These are phyloP conservation scores for Shiraia bambusicola DNA, from an alignment of 2,329 filamentous ascomycete genomes.

Conservation along the genomic window DNA sequence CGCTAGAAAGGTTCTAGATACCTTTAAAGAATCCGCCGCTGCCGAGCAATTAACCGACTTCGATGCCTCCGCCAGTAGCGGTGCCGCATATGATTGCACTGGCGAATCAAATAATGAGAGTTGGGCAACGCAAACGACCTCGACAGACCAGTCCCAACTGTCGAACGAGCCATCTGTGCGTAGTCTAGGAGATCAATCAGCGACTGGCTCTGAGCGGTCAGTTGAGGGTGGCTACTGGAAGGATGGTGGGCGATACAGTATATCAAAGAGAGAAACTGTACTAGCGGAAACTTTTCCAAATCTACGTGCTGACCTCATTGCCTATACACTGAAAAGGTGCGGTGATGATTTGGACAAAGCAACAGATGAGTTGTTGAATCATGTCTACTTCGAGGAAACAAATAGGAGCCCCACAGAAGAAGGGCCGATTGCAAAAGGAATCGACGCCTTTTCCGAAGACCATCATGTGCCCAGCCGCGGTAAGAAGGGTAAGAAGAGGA, in stretches of 20 bases:
- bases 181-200: conserved; percentile 25
- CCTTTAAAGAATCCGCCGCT: conserved; percentile 63
- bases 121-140: conserved; percentile 46
- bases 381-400: conserved; percentile 73
- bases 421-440: conserved; percentile 59
- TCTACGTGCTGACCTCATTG: conserved; percentile 66
- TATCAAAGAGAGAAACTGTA: conserved; percentile 63
- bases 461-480: conserved; percentile 48
- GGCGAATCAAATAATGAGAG: conserved; percentile 41
- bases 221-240: conserved; percentile 35
- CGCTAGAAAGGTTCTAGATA: conserved; percentile 63
- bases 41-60: conserved; percentile 74
- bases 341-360: conserved; percentile 67
- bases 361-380: conserved; percentile 78
- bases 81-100: conserved; percentile 17
- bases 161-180: conserved; percentile 49
- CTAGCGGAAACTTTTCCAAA: conserved; percentile 72
- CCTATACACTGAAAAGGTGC: conserved; percentile 66
- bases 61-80: conserved; percentile 72
- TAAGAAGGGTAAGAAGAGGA: conserved; percentile 50
- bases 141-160: conserved; percentile 54
- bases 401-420: conserved; percentile 51
- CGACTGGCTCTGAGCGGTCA: conserved; percentile 23
- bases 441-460: conserved; percentile 76
- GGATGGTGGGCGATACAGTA: conserved; percentile 49